Percentiles rank a stretch among this genome's conserved stretches.
phyloP scores from a whole-genome alignment of 345 rosid species.

The Noccaea caerulescens region DNA sequence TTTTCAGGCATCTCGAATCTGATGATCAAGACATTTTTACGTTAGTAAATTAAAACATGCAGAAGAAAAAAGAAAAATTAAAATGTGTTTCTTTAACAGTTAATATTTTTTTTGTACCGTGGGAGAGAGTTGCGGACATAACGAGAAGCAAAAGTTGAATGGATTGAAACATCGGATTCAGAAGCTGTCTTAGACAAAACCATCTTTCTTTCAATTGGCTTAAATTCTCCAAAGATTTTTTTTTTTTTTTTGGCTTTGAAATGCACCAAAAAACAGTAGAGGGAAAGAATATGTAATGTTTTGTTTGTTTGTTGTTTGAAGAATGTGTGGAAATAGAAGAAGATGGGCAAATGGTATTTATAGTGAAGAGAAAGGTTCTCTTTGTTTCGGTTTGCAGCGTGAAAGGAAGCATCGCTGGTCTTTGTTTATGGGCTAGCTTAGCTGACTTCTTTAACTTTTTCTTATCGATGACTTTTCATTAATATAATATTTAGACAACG shows the following conservation, averaged over 20 bases:
- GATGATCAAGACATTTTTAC: conserved; percentile 2
- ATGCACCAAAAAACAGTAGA: conserved; percentile 7
- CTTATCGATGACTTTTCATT: conserved; percentile 25
- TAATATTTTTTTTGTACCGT: conserved; percentile 42
- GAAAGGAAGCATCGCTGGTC: conserved; percentile 44
- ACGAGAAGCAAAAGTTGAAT: conserved; percentile 88
- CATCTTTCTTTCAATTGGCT: conserved; percentile 47
- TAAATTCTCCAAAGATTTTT: not conserved
- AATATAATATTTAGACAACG: conserved; percentile 12
- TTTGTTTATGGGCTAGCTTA: conserved; percentile 32
- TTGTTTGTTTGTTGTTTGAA: conserved; percentile 14
- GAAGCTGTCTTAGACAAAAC: conserved; percentile 68
- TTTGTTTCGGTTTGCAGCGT: conserved; percentile 30
- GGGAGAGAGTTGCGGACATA: conserved; percentile 81
- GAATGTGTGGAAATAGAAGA: conserved; percentile 34
- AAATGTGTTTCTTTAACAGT: not conserved
- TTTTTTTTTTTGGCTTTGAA: not conserved
- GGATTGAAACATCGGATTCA: conserved; percentile 74
- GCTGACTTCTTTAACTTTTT: not conserved
- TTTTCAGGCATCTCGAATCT: conserved; percentile 61
- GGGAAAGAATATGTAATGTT: conserved; percentile 12
- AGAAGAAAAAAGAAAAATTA: too few species aligned
- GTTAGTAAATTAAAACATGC: not conserved
- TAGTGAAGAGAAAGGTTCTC: conserved; percentile 16
- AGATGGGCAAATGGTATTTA: conserved; percentile 33